phyloP scores from a whole-genome alignment of 2,329 filamentous ascomycete species.

The Teratosphaeria zuluensis region DNA sequence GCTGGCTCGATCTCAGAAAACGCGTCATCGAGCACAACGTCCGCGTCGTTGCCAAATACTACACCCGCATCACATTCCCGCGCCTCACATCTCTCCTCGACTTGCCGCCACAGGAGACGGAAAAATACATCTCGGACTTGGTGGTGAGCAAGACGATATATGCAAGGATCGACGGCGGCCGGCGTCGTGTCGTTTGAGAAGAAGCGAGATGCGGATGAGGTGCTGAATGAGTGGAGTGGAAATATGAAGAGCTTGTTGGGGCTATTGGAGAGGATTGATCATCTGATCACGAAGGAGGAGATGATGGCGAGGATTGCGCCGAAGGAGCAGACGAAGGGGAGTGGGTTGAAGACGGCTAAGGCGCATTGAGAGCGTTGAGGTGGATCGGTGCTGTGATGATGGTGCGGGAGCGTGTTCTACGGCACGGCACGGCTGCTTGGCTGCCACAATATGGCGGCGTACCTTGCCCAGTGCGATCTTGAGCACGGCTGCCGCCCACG shows the following conservation, averaged over 20 bases:
- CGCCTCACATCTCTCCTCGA: conserved; percentile 86
- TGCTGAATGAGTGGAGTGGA: conserved; percentile 95
- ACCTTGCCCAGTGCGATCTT: too few relatives aligned
- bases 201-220: conserved; percentile 87
- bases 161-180: conserved; percentile 92
- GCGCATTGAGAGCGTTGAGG: neutral
- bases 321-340: neutral
- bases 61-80: conserved; percentile 90
- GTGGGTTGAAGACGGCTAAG: neutral
- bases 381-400: too few relatives aligned
- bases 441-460: too few relatives aligned
- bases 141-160: conserved; percentile 97
- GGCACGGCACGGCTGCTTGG: too few relatives aligned
- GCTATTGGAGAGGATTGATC: conserved; percentile 81
- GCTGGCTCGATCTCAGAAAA: conserved; percentile 93
- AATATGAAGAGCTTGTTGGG: conserved; percentile 93
- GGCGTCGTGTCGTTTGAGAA: conserved; percentile 89
- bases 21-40: conserved; percentile 99
- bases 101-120: conserved; percentile 87
- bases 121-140: conserved; percentile 96
- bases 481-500: too few relatives aligned
- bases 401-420: too few relatives aligned
- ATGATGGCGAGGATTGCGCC: conserved; percentile 91
- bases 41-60: conserved; percentile 94
- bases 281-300: conserved; percentile 98